These are phyloP conservation scores for Podaxis sp. DNA, from an alignment of 768 basidiomycete species.

Conservation along the genomic window DNA sequence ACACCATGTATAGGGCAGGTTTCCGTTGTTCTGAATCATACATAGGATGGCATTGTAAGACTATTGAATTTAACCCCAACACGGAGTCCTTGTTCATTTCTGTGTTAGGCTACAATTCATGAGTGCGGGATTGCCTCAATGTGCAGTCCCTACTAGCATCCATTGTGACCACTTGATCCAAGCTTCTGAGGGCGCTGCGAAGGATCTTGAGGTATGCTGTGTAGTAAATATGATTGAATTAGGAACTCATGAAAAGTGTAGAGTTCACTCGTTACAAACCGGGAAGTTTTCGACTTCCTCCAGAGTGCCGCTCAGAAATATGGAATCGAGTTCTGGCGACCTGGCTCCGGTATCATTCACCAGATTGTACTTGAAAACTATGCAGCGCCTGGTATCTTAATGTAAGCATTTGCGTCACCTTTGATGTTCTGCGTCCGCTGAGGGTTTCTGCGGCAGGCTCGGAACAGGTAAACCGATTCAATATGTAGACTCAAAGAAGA, in stretches of 20 bases:
- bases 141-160: constrained; percentile 88
- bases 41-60: constrained; percentile 80
- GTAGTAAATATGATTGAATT: neutral
- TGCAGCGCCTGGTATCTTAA: constrained; percentile 91
- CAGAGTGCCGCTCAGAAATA: constrained; percentile 89
- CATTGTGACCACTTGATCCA: constrained; percentile 99
- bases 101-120: constrained; percentile 85
- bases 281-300: constrained; percentile 97
- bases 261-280: constrained; percentile 84
- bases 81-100: neutral
- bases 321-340: constrained; percentile 97
- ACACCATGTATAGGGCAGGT: constrained; percentile 9
- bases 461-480: constrained; percentile 60
- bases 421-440: constrained; percentile 6
- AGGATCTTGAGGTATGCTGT: constrained; percentile 71
- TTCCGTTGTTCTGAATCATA: constrained; percentile 14
- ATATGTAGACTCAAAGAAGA: constrained; percentile 1
- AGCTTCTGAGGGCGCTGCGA: constrained; percentile 83
- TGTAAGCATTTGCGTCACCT: constrained; percentile 47
- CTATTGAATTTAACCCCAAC: neutral
- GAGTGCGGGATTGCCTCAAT: constrained; percentile 85
- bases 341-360: constrained; percentile 95
- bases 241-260: constrained; percentile 27
- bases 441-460: constrained; percentile 46
- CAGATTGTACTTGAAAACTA: constrained; percentile 99